Evolutionary conservation across 352 stramenopile species (phyloP), one percentile per base, ranked within the genome.

Genomic region (Pythium oligandrum): DNA sequence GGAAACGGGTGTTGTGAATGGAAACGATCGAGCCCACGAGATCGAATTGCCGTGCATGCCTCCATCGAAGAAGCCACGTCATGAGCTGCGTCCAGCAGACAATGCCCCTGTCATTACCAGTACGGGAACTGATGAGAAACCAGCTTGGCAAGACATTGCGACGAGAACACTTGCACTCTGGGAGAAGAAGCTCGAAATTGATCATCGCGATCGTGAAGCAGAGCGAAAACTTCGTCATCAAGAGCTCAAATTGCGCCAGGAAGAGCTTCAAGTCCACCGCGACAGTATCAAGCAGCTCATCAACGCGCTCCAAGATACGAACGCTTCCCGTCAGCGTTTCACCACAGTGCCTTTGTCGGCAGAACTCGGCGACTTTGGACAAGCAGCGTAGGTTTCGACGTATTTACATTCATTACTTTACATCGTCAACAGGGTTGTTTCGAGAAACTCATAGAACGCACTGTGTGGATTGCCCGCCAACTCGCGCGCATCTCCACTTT

Each of bases 381-480:
- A 26, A 26, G 17, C 17, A 26, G 17, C 17, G 17, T 26, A 26
- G 17, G 17, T 26, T 26, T 26, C 17, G 17, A 26, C 17, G 17
- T 26, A 26, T 26, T 26, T 26, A 26, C 17, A 26, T 26, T 26
- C 17, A 26, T 26, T 26, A 26, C 17, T 26, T 26, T 33, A 58
- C 5, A 51, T 44, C 11, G 55, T 57, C 8, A 62, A 33, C 11
- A 57, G 31, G 2, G 55, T 53, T 2, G 44, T 64, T 51, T 64
- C 57, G 0, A 64, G 17, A 44, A 64, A 59, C 50, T 64, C 50
- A 35, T 52, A 64, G n/a, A 64, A 64, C 45, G 44, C 10, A 39
- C 57, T 51, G 1, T 6, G 6, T 2, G 50, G 4, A 12, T 55
- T 30, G 4, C 32, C 37, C 45, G 47, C 50, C 45, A 59, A 8